phyloP scores from a whole-genome alignment of 306 rosid species.

The Lupinus albus region DNA sequence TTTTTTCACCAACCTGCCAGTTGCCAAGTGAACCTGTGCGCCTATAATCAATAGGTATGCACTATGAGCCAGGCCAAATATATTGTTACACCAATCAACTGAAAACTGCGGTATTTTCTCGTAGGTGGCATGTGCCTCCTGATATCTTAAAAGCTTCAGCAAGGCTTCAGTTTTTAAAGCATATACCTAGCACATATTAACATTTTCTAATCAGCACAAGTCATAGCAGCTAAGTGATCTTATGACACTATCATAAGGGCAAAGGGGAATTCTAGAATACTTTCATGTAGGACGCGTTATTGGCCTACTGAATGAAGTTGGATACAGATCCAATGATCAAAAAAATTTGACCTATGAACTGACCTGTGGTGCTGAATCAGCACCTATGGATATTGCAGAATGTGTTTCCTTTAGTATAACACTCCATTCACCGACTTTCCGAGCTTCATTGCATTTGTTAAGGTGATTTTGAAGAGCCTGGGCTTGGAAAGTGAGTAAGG shows the following conservation, averaged over 20 bases:
- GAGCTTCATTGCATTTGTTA: constrained; percentile 59
- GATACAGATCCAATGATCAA: background rate
- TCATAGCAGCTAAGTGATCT: background rate
- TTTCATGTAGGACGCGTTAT: background rate
- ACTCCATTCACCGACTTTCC: constrained; percentile 63
- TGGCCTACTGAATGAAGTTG: background rate
- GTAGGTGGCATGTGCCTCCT: constrained; percentile 66
- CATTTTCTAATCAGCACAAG: constrained; percentile 28
- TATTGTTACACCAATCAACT: constrained; percentile 55
- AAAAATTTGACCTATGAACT: constrained; percentile 16
- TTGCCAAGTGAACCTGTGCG: constrained; percentile 64
- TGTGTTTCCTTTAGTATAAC: constrained; percentile 66
- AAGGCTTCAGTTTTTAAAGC: constrained; percentile 89
- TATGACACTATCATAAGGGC: background rate
- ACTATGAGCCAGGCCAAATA: constrained; percentile 54
- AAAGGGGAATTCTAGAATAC: background rate
- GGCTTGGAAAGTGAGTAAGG: constrained; percentile 52
- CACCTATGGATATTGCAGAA: constrained; percentile 67
- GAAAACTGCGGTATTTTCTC: constrained; percentile 63
- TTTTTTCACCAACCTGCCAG: constrained; percentile 72
- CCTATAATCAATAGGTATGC: constrained; percentile 62
- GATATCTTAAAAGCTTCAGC: constrained; percentile 65
- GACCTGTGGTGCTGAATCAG: constrained; percentile 81
- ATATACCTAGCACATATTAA: constrained; percentile 53
- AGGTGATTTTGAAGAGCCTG: constrained; percentile 63